Base-by-base conservation (phyloP, 495 filamentous ascomycete genomes). In the Cairneyella variabilis region DNA sequence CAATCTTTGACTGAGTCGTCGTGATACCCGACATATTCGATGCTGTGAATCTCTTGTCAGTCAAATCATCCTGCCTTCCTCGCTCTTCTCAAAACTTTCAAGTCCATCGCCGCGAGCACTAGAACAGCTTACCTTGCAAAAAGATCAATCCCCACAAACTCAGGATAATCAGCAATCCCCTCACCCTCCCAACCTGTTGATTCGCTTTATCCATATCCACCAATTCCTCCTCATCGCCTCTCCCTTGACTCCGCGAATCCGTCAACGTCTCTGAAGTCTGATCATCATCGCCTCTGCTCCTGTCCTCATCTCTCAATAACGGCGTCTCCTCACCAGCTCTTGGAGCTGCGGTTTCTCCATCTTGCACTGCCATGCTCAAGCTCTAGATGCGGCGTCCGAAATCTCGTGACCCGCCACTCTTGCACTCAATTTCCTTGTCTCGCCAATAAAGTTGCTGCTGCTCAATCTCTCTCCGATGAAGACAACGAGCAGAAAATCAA, bases 1-100 rank as follows among this genome's bases (percentile, higher is more conserved):
- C 85, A 58, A 92, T 89, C 34, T 71, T 69, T 2, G 82, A 85
- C 66, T 90, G 86, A 1, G 83, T 85, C 22, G 87, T 90, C 4
- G 83, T 86, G 54, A 92, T 81, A 58, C 87, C 81, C 23, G 80
- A 84, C 73, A 89, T 87, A 66, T 92, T 91, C 56, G 76, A 78
- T 3, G 83, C 83, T 84, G 34, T 38, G 6, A 16, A 42, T 3
- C 20, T 21, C 14, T 2, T 17, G 18, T 56, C 45, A 56, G 53
- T 34, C 16, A 22, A 3, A n/a, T n/a, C n/a, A n/a, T n/a, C n/a
- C n/a, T n/a, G n/a, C n/a, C n/a, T n/a, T n/a, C n/a, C n/a, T n/a
- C n/a, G n/a, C n/a, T n/a, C n/a, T n/a, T n/a, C n/a, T 42, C 25
- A 16, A 27, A 30, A 14, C 45, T 20, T 25, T 48, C 1, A 17